phyloP scores from a whole-genome alignment of 1,284 basidiomycete genomes.

The Rhodotorula sp. region DNA sequence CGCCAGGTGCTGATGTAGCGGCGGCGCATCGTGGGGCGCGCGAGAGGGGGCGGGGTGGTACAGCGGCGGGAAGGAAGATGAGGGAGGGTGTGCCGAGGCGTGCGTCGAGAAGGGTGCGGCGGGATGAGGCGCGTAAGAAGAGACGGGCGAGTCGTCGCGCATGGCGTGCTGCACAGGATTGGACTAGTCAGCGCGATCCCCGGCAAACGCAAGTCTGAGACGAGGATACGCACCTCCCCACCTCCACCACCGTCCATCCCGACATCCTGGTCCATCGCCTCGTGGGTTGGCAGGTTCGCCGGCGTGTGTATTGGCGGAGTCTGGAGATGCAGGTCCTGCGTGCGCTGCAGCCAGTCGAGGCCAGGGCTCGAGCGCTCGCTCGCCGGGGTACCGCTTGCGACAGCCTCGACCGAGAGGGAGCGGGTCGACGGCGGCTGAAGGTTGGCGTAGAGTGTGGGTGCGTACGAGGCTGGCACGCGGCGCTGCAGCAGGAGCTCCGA shows the following conservation, averaged over 20 bases:
- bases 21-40: slow-evolving; percentile 35
- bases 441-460: slow-evolving; percentile 3
- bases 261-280: not conserved
- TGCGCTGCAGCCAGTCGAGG: slow-evolving; percentile 25
- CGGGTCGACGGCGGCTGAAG: slow-evolving; percentile 5
- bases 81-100: not conserved
- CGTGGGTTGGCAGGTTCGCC: not conserved
- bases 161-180: not conserved
- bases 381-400: not conserved
- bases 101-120: slow-evolving; percentile 4
- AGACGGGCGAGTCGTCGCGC: not conserved
- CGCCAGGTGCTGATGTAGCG: slow-evolving; percentile 31
- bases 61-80: not conserved
- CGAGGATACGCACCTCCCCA: not conserved
- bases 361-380: slow-evolving; percentile 19
- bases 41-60: not conserved
- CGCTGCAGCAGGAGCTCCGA: not conserved
- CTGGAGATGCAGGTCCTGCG: slow-evolving; percentile 16
- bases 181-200: not conserved
- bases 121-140: slow-evolving; percentile 2
- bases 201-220: not conserved
- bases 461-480: slow-evolving; percentile 11
- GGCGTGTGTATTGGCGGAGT: slow-evolving; percentile 4
- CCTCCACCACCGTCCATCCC: not conserved
- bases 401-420: slow-evolving; percentile 9